These are phyloP conservation scores for Silene coronaria DNA, from an alignment of 179 eudicot species.

Conservation along the genomic window DNA sequence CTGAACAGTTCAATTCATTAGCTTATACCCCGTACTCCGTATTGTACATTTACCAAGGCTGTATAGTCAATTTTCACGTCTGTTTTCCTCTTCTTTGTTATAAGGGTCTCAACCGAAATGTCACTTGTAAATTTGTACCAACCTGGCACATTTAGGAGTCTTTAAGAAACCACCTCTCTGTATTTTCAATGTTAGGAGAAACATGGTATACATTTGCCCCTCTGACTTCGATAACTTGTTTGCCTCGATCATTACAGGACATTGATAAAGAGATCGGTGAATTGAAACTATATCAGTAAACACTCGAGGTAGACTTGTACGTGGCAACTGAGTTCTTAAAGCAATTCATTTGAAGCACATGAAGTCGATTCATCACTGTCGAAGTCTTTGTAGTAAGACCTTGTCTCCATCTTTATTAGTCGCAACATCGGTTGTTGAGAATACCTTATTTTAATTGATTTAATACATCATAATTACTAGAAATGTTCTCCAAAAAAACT, in stretches of 20 bases:
- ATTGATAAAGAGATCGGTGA: slow-evolving; percentile 94
- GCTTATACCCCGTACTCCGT: too few species aligned
- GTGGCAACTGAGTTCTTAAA: slow-evolving; percentile 89
- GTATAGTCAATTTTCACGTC: too few species aligned
- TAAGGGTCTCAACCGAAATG: background rate
- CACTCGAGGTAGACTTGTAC: slow-evolving; percentile 92
- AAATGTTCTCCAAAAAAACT: background rate
- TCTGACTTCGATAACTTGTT: background rate
- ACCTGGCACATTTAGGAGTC: background rate
- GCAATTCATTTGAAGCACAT: slow-evolving; percentile 55
- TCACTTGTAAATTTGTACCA: background rate
- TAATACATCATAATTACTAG: background rate
- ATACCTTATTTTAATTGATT: background rate
- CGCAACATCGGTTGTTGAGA: background rate
- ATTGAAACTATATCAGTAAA: slow-evolving; percentile 76
- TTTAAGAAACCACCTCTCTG: too few species aligned
- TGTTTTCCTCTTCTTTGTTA: background rate
- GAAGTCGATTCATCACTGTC: background rate
- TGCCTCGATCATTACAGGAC: slow-evolving; percentile 62
- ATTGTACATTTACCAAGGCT: too few species aligned
- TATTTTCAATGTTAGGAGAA: too few species aligned
- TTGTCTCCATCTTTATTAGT: background rate
- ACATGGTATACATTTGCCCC: background rate
- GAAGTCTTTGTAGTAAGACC: background rate
- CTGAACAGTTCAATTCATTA: background rate